Conservation (phyloP, 179 eudicot species). For the Heliamphora pulchella region DNA sequence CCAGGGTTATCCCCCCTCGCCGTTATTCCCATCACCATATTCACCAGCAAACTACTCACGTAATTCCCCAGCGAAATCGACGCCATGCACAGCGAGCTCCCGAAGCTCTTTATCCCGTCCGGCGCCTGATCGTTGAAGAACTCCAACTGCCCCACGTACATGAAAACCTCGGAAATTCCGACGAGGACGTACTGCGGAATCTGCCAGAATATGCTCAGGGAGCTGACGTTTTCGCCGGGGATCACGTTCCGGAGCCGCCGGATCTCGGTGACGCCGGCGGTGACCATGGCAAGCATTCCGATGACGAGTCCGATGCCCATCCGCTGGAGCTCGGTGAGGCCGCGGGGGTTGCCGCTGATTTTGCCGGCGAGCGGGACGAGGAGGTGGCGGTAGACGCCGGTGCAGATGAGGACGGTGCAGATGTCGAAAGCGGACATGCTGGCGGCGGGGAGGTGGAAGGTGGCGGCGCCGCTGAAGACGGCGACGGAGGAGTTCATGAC, state of each 20-base stretch:
- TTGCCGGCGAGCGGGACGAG: constrained; percentile 35
- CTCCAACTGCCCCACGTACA: constrained; percentile 58
- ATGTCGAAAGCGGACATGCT: constrained; percentile 56
- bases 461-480: constrained; percentile 15
- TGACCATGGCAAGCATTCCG: constrained; percentile 47
- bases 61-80: constrained; percentile 52
- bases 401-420: constrained; percentile 44
- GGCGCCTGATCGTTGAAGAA: constrained; percentile 56
- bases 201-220: constrained; percentile 47
- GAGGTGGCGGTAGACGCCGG: constrained; percentile 40
- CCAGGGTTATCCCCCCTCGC: constrained; percentile 27
- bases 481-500: constrained; percentile 38
- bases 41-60: constrained; percentile 45
- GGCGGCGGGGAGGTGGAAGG: constrained; percentile 47
- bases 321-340: constrained; percentile 49
- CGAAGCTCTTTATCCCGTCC: constrained; percentile 57
- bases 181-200: constrained; percentile 49
- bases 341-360: constrained; percentile 38
- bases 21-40: constrained; percentile 42
- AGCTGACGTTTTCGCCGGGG: constrained; percentile 20
- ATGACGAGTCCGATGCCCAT: constrained; percentile 52
- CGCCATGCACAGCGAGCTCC: constrained; percentile 59
- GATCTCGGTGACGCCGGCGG: constrained; percentile 45
- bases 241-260: constrained; percentile 24
- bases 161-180: constrained; percentile 54